Conservation (phyloP, 176 grass and related monocot genomes). For the Rhynchospora breviuscula region DNA sequence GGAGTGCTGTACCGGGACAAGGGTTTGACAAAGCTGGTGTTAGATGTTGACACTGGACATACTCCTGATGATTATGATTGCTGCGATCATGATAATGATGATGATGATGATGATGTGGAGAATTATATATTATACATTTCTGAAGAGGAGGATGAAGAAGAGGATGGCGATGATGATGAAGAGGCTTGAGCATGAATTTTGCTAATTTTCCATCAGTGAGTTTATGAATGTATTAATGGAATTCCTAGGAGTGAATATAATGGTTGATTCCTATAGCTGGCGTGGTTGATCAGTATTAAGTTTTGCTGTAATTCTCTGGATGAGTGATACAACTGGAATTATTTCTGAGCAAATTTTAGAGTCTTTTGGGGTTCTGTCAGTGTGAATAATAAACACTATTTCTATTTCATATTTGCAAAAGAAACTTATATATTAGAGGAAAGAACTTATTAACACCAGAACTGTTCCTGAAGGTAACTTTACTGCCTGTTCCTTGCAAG, state of each 20-base stretch:
- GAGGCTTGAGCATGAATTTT: neutral
- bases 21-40: slow-evolving; percentile 55
- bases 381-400: too few relatives aligned
- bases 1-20: slow-evolving; percentile 63
- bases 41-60: slow-evolving; percentile 49
- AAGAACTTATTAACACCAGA: neutral
- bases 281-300: neutral
- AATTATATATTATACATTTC: slow-evolving; percentile 57
- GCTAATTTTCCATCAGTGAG: neutral
- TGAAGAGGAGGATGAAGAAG: slow-evolving; percentile 32
- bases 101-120: slow-evolving; percentile 57
- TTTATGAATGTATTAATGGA: neutral
- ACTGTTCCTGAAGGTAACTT: neutral
- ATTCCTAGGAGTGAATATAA: neutral
- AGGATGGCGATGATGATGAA: slow-evolving; percentile 27
- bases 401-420: neutral
- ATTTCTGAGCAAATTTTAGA: neutral
- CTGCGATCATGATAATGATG: slow-evolving; percentile 25
- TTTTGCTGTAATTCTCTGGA: neutral
- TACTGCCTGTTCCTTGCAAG: neutral
- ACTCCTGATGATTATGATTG: slow-evolving; percentile 30
- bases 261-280: neutral
- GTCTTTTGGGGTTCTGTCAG: neutral
- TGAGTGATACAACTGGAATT: neutral
- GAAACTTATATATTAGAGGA: neutral